These are phyloP conservation scores for Penicillium sp. DNA, from an alignment of 2,329 filamentous ascomycete species.

Conservation along the genomic window DNA sequence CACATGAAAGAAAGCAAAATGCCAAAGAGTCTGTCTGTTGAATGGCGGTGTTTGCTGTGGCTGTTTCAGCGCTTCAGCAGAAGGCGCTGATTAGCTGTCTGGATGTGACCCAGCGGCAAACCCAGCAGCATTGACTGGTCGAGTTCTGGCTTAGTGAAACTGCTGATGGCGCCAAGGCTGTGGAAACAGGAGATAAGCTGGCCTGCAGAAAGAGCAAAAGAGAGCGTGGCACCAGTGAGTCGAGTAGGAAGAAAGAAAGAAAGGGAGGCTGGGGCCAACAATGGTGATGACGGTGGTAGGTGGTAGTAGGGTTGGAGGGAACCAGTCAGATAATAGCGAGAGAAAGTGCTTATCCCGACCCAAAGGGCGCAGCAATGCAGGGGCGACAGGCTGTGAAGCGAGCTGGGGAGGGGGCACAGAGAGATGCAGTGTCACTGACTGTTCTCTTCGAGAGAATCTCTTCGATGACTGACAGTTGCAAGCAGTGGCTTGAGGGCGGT, in stretches of 20 bases:
- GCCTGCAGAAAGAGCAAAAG: background rate
- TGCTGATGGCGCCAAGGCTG: background rate
- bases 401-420: background rate
- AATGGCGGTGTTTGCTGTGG: conserved; percentile 3
- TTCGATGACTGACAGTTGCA: background rate
- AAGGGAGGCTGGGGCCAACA: conserved; percentile 9
- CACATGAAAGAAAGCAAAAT: background rate
- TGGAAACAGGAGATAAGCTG: background rate
- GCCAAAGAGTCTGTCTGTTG: background rate
- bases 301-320: background rate
- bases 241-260: too few species aligned
- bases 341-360: background rate
- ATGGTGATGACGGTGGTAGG: background rate
- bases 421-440: background rate
- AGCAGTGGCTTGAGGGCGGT: conserved; percentile 8
- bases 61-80: conserved; percentile 10
- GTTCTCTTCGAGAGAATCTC: background rate
- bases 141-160: background rate
- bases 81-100: conserved; percentile 6
- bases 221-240: background rate
- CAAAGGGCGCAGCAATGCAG: background rate
- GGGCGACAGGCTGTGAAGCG: background rate
- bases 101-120: conserved; percentile 1
- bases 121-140: background rate
- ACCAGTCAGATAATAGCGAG: background rate